Conservation (phyloP, 495 filamentous ascomycete species). For the Clavariopsis aquatica region DNA sequence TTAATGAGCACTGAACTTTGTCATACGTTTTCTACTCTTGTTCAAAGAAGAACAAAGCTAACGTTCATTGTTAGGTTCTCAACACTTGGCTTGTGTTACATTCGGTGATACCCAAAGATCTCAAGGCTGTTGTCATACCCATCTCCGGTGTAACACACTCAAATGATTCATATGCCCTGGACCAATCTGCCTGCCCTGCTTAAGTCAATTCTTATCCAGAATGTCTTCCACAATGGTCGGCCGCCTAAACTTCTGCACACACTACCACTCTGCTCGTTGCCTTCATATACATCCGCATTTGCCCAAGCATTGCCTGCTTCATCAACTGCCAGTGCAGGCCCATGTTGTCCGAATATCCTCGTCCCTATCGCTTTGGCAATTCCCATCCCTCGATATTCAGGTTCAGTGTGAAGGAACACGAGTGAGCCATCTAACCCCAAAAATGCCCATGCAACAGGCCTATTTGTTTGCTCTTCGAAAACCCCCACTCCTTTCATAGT, state of each 20-base stretch:
- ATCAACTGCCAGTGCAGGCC: conserved; percentile 29
- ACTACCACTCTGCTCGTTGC: conserved; percentile 41
- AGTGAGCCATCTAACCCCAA: conserved; percentile 43
- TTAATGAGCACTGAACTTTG: conserved; percentile 52
- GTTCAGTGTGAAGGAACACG: conserved; percentile 42
- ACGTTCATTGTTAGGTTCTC: background rate
- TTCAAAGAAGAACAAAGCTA: background rate
- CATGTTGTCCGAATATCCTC: conserved; percentile 40
- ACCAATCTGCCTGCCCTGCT: conserved; percentile 8
- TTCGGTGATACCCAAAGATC: background rate
- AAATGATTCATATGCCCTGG: background rate
- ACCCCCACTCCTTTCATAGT: conserved; percentile 32
- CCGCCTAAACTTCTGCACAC: conserved; percentile 45
- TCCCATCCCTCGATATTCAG: conserved; percentile 39
- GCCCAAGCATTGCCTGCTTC: conserved; percentile 34
- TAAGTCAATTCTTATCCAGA: conserved; percentile 45
- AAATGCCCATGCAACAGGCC: conserved; percentile 45
- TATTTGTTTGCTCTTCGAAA: conserved; percentile 18
- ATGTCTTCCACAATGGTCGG: conserved; percentile 37
- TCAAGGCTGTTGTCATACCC: background rate
- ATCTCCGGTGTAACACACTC: no score
- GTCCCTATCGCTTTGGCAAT: conserved; percentile 43
- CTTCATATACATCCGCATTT: conserved; percentile 44
- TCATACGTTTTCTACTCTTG: background rate
- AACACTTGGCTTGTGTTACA: no score